phyloP scores from a whole-genome alignment of 352 stramenopile species.

The Globisporangium uncinulatum region DNA sequence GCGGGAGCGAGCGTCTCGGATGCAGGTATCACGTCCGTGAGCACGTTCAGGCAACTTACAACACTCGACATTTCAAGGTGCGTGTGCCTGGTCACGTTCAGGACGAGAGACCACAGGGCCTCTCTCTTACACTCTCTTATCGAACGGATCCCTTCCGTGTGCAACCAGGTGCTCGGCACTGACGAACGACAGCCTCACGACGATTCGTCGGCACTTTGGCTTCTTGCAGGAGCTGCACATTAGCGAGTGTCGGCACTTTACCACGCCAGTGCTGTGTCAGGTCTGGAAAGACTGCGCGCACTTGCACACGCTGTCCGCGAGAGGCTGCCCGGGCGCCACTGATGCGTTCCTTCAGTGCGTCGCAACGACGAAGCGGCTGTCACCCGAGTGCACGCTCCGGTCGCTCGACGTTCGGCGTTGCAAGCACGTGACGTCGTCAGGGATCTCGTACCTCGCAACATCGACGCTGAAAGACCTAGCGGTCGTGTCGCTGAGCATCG shows the following conservation, averaged over 20 bases:
- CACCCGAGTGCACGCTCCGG: conserved; percentile 14
- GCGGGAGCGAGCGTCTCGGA: conserved; percentile 28
- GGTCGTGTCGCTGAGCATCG: conserved; percentile 28
- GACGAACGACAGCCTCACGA: conserved; percentile 45
- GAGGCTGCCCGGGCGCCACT: conserved; percentile 37
- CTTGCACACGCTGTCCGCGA: conserved; percentile 39
- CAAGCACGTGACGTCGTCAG: conserved; percentile 59
- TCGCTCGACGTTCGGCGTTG: conserved; percentile 52
- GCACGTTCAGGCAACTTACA: conserved; percentile 24
- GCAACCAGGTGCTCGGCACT: conserved; percentile 31
- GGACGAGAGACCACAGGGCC: too few species aligned
- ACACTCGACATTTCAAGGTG: conserved; percentile 25
- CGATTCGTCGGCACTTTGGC: conserved; percentile 36
- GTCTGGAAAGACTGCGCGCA: conserved; percentile 54
- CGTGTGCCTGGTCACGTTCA: background rate
- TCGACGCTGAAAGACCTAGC: conserved; percentile 25
- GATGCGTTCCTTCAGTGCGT: conserved; percentile 54
- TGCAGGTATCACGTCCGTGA: conserved; percentile 13
- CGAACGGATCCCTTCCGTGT: background rate
- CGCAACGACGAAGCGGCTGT: conserved; percentile 36
- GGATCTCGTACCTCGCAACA: conserved; percentile 45
- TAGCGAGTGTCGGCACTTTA: conserved; percentile 61
- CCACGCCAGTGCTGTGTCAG: conserved; percentile 32
- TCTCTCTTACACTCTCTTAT: background rate
- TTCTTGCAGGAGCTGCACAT: conserved; percentile 43